Evolutionary conservation across 805 yeast genomes (phyloP), one percentile per base, ranked within the genome.

Genomic region (Metschnikowia noctiluminum): DNA sequence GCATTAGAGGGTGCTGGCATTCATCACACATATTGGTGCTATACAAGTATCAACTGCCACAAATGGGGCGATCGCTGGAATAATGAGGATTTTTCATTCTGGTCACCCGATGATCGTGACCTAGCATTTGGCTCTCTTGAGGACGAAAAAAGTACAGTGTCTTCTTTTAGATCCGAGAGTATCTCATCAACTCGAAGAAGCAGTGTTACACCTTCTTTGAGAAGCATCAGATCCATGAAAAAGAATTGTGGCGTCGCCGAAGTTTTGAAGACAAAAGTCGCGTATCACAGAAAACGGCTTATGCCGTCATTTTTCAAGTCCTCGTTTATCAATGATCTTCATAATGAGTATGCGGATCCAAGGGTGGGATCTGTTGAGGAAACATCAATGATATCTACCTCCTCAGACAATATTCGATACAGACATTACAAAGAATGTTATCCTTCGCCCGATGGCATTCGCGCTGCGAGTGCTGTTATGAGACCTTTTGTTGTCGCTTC

Each of bases 21-120:
- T 59, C 80, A 86, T 40, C 89, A 83, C 63, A 84, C 96, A 2
- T 80, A 83, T 60, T 92, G 99, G 98, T 82, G 89, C 58, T 92
- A 92, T 63, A 78, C 87, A 34, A 72, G 84, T 7, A 69, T 73
- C 38, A 92, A 91, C 62, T 70, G 81, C 32, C 96, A 94, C 66
- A 69, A 79, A 61, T 83, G 87, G 84, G 99, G 99, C 0, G 99
- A 92, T 65, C 64, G 77, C 27, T 92, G 97, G 96, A 92, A 92
- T 60, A 83, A 89, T 56, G 99, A 92, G 62, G 98, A 92, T 65
- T 84, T 92, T 63, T 87, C 97, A 0, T 79, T 92, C 48, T 92
- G 85, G 86, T 85, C 94, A 1, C 66, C 73, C 3, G 90, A 85
- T 52, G 89, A 85, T 55, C 54, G 73, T 37, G 66, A 67, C 40